phyloP scores from a whole-genome alignment of 169 alveolate genomes.

The Cystoisospora suis region DNA sequence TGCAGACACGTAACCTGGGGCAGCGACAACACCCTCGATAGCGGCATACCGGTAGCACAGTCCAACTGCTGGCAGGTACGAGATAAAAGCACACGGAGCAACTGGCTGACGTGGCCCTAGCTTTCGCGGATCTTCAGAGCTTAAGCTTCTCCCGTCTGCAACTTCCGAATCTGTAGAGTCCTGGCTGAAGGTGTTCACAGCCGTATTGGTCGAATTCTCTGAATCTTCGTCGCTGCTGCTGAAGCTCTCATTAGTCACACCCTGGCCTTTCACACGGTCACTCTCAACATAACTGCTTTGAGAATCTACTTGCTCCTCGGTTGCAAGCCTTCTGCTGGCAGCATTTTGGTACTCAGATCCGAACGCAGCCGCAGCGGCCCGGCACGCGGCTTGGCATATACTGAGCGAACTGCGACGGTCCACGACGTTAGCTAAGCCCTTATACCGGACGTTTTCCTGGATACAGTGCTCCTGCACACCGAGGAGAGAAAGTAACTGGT shows the following conservation, averaged over 20 bases:
- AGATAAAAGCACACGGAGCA: neutral
- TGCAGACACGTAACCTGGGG: constrained; percentile 22
- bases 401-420: constrained; percentile 33
- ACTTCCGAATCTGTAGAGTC: too few species aligned
- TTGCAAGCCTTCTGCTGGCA: neutral
- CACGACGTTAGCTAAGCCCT: constrained; percentile 1
- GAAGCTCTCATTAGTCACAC: too few species aligned
- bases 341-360: neutral
- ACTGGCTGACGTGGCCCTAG: neutral
- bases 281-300: too few species aligned
- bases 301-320: too few species aligned
- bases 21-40: constrained; percentile 3
- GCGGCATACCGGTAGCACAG: constrained; percentile 33
- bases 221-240: too few species aligned
- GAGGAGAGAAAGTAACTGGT: neutral
- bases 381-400: constrained; percentile 9
- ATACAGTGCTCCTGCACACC: constrained; percentile 19
- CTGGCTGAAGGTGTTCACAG: too few species aligned
- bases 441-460: neutral
- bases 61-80: neutral
- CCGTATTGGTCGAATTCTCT: too few species aligned
- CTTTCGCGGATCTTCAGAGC: neutral
- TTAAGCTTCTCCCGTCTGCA: neutral
- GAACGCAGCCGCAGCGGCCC: constrained; percentile 23
- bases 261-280: too few species aligned